Conservation (phyloP, 345 rosid genomes). For the Ceriops zippeliana region DNA sequence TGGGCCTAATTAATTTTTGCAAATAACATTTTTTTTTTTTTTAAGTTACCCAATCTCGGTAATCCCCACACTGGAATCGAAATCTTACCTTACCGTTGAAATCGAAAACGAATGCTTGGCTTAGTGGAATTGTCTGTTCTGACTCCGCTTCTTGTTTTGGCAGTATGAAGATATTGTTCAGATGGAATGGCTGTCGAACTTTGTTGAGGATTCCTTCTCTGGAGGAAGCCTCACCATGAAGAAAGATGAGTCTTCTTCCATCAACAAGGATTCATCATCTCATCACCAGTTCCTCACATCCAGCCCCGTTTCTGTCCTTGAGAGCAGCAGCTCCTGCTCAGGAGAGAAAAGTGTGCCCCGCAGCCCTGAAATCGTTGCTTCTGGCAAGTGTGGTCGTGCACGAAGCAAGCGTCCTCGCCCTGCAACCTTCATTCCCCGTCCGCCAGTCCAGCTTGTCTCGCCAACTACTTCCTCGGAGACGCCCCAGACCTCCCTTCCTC, state of each 20-base stretch:
- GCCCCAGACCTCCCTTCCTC: slow-evolving; percentile 13
- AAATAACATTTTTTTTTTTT: too few relatives aligned
- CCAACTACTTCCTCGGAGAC: slow-evolving; percentile 37
- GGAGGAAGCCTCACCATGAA: slow-evolving; percentile 68
- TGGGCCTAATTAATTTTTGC: too few relatives aligned
- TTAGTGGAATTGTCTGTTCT: not conserved
- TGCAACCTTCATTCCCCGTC: slow-evolving; percentile 53
- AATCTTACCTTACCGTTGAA: too few relatives aligned
- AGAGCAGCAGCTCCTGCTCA: slow-evolving; percentile 80
- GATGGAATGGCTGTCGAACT: slow-evolving; percentile 68
- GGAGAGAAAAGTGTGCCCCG: slow-evolving; percentile 44
- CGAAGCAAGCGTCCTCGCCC: slow-evolving; percentile 97
- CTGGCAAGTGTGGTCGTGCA: slow-evolving; percentile 65
- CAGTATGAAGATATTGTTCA: slow-evolving; percentile 96
- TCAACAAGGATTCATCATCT: slow-evolving; percentile 39
- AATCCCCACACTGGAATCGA: too few relatives aligned
- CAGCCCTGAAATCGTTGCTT: slow-evolving; percentile 39
- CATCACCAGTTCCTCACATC: slow-evolving; percentile 58
- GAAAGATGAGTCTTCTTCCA: slow-evolving; percentile 35
- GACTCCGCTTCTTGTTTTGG: slow-evolving; percentile 1
- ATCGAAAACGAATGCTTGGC: too few relatives aligned
- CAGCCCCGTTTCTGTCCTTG: slow-evolving; percentile 87
- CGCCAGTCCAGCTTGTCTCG: slow-evolving; percentile 42
- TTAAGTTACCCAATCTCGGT: too few relatives aligned
- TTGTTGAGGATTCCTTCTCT: slow-evolving; percentile 74